Percentiles rank a stretch among this genome's conserved stretches.
phyloP scores from a whole-genome alignment of 2,329 filamentous ascomycete genomes.

The Xylaria sp. region DNA sequence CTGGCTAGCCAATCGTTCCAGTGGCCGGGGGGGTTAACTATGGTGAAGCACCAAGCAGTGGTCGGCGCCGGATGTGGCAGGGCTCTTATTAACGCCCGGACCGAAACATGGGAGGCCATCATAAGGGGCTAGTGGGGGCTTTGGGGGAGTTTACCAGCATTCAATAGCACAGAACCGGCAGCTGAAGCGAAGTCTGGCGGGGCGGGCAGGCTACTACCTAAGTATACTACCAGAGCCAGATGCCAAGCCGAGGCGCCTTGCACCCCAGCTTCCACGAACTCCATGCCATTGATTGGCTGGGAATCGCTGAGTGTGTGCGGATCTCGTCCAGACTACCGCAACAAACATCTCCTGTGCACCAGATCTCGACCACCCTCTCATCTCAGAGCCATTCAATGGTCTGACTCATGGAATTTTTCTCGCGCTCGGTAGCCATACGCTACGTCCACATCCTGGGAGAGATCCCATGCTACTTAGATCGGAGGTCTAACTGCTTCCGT shows the following conservation, averaged over 20 bases:
- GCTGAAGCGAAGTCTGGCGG: constrained; percentile 15
- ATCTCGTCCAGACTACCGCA: constrained; percentile 26
- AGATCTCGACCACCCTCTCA: constrained; percentile 12
- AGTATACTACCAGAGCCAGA: neutral
- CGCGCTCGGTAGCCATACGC: constrained; percentile 1
- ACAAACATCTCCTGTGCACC: constrained; percentile 18
- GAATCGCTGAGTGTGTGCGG: constrained; percentile 34
- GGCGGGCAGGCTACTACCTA: constrained; percentile 2
- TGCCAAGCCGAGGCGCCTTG: constrained; percentile 45
- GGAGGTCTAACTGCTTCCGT: constrained; percentile 14
- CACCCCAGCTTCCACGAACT: constrained; percentile 40
- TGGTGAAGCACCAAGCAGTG: constrained; percentile 1
- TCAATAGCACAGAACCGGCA: constrained; percentile 14
- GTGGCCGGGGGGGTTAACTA: constrained; percentile 21
- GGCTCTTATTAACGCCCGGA: constrained; percentile 17
- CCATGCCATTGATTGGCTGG: constrained; percentile 46
- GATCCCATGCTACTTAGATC: neutral
- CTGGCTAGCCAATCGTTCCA: constrained; percentile 31
- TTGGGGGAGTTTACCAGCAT: neutral
- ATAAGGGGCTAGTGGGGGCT: constrained; percentile 11
- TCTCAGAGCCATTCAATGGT: constrained; percentile 25
- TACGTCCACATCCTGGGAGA: constrained; percentile 2
- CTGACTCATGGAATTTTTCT: constrained; percentile 15
- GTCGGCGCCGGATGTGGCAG: neutral
- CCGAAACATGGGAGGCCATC: constrained; percentile 14